A percentile compares a stretch with the other conserved stretches of the same genome.
Conservation (phyloP, 2,329 filamentous ascomycete species). For the Colletotrichum liriopes region DNA sequence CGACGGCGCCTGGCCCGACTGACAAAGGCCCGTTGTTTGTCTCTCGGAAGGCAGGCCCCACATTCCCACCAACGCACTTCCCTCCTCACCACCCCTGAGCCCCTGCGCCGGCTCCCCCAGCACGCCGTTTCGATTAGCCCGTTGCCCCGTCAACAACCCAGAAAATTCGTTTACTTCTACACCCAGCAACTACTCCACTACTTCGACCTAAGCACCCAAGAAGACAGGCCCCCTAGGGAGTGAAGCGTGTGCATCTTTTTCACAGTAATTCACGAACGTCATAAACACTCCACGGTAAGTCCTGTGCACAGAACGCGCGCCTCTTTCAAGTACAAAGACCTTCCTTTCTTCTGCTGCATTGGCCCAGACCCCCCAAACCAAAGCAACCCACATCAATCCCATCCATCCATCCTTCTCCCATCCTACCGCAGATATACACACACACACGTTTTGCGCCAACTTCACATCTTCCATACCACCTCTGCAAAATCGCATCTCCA, state of each 20-base stretch:
- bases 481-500: neutral
- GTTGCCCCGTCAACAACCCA: conserved; percentile 42
- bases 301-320: conserved; percentile 18
- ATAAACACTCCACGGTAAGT: conserved; percentile 39
- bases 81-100: conserved; percentile 38
- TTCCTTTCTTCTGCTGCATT: conserved; percentile 31
- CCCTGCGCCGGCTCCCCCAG: conserved; percentile 28
- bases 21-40: conserved; percentile 25
- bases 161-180: conserved; percentile 44
- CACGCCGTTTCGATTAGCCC: conserved; percentile 33
- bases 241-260: conserved; percentile 39
- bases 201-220: conserved; percentile 13
- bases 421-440: conserved; percentile 12
- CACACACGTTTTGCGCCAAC: conserved; percentile 4
- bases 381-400: conserved; percentile 25
- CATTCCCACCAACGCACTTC: conserved; percentile 24
- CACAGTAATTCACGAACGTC: conserved; percentile 42
- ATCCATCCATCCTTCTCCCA: conserved; percentile 9
- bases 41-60: conserved; percentile 15
- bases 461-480: neutral
- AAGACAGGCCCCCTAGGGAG: conserved; percentile 1
- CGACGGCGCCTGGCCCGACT: conserved; percentile 19
- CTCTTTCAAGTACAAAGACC: conserved; percentile 41
- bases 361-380: conserved; percentile 14
- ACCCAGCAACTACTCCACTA: conserved; percentile 41